Evolutionary conservation across 768 basidiomycete genomes (phyloP), one percentile per base, ranked within the genome.

Genomic region (Paxillus ammoniavirescens): DNA sequence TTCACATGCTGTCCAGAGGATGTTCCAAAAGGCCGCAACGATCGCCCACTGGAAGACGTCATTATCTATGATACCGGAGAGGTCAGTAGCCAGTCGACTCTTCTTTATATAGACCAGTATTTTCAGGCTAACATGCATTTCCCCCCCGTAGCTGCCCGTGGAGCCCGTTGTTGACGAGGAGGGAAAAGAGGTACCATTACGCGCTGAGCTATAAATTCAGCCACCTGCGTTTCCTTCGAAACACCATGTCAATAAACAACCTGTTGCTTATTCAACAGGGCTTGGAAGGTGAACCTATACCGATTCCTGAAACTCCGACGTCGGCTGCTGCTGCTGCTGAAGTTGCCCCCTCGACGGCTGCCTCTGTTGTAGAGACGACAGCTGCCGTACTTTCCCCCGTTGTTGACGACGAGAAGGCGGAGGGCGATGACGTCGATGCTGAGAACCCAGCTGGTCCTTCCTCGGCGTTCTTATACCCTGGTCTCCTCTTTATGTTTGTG

Each of bases 101-200:
- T 36, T 57, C 53, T 8, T 14, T 5, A 35, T 35, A 4, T 5
- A 35, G n/a, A 28, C 8, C 9, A 15, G 31, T 12, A 42, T 38
- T n/a, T n/a, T n/a, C n/a, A n/a, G n/a, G n/a, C 49, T 52, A 35
- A 66, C 21, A 37, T 10, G 30, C 23, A 26, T 26, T 26, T 21
- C 47, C 42, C 21, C 21, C 50, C 17, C 55, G 13, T 52, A 87
- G 86, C 72, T 89, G 23, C 71, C 69, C 13, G 58, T 85, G 30
- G 84, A 87, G 53, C 50, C 75, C 35, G 77, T 70, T 43, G 70
- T 77, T 47, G 87, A 88, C 57, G 73, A 72, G 51, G 80, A 87
- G 50, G 89, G 86, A 67, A 87, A 91, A 57, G 78, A 96, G 91
- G 92, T 96, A 84, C 95, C 93, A 74, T 73, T 91, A 64, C 93